These are phyloP conservation scores for Luzula sylvatica DNA, from an alignment of 176 grass and related monocot genomes.

Conservation along the genomic window DNA sequence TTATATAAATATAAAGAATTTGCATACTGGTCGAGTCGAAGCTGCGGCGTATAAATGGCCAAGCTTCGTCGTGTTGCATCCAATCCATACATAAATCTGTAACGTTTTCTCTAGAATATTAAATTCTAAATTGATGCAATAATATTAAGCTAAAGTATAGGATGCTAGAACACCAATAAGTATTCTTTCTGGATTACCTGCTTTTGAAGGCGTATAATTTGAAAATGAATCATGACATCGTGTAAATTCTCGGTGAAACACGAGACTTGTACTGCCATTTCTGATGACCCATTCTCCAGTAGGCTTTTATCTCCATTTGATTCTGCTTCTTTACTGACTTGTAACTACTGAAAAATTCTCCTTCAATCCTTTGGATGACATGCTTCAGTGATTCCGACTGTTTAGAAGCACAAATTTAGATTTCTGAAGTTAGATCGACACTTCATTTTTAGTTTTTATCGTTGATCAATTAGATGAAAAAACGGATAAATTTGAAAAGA, in stretches of 20 bases:
- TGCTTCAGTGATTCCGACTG: constrained; percentile 17
- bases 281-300: constrained; percentile 21
- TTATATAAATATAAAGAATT: too few relatives aligned
- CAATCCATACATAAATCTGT: constrained; percentile 87
- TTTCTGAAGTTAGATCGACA: too few relatives aligned
- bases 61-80: constrained; percentile 73
- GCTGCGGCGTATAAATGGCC: constrained; percentile 90
- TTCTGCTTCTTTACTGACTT: background rate
- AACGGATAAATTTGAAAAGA: too few relatives aligned
- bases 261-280: constrained; percentile 31
- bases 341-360: constrained; percentile 31
- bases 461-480: too few relatives aligned
- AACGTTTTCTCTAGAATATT: background rate
- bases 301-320: constrained; percentile 7
- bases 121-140: background rate
- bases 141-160: background rate
- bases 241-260: constrained; percentile 86
- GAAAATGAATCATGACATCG: constrained; percentile 60
- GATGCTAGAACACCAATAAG: background rate
- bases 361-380: constrained; percentile 53
- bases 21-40: constrained; percentile 50
- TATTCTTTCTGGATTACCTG: constrained; percentile 37
- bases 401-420: too few relatives aligned
- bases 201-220: constrained; percentile 67
- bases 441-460: too few relatives aligned